Conservation (phyloP, 2,329 filamentous ascomycete species). For the Fusarium hainanense region DNA sequence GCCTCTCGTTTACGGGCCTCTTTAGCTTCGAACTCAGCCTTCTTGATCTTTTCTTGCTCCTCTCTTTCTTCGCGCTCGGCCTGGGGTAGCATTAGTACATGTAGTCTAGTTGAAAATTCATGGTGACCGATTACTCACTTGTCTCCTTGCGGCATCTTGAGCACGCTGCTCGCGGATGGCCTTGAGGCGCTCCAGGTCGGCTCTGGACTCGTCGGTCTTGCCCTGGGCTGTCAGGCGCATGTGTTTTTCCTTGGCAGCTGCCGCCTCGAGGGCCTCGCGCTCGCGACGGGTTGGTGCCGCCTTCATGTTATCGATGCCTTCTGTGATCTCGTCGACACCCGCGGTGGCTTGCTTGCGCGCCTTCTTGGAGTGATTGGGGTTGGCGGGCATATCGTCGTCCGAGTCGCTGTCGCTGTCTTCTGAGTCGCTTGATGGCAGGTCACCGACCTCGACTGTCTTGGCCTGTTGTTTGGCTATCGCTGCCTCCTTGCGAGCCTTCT, state of each 20-base stretch:
- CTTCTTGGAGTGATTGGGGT: slow-evolving; percentile 91
- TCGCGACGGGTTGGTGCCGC: slow-evolving; percentile 63
- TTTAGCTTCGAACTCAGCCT: slow-evolving; percentile 63
- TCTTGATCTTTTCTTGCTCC: slow-evolving; percentile 60
- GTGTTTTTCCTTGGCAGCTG: slow-evolving; percentile 89
- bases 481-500: slow-evolving; percentile 91
- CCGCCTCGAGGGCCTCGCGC: slow-evolving; percentile 83
- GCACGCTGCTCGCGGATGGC: slow-evolving; percentile 88
- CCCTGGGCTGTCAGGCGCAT: slow-evolving; percentile 92
- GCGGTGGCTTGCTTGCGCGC: slow-evolving; percentile 66
- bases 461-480: slow-evolving; percentile 82
- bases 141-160: slow-evolving; percentile 83
- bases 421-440: slow-evolving; percentile 80
- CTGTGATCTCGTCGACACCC: slow-evolving; percentile 62
- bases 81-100: slow-evolving; percentile 50
- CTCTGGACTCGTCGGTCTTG: slow-evolving; percentile 95
- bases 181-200: slow-evolving; percentile 84
- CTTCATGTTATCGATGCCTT: slow-evolving; percentile 66
- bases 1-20: slow-evolving; percentile 66
- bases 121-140: slow-evolving; percentile 61
- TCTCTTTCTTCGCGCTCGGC: slow-evolving; percentile 69
- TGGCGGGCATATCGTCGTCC: slow-evolving; percentile 78
- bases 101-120: too few relatives aligned
- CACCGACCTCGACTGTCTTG: slow-evolving; percentile 80
- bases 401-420: slow-evolving; percentile 71